Evolutionary conservation across 202 grass and related monocot genomes (phyloP), one percentile per base, ranked within the genome.

Genomic region (Zizania palustris): DNA sequence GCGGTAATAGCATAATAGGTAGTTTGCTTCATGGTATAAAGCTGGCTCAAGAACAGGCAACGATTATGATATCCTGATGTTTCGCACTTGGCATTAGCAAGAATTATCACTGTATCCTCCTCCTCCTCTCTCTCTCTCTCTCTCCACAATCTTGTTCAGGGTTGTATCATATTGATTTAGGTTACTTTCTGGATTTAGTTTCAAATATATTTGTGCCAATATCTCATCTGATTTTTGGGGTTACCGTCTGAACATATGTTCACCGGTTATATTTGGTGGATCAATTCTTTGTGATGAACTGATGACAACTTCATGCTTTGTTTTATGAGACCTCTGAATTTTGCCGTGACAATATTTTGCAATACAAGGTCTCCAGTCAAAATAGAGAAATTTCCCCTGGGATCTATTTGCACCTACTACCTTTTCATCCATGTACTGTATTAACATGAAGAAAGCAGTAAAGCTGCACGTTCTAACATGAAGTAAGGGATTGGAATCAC

Each of bases 121-220:
- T 62, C 55, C 15, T 80, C n/a, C n/a, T 41, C 5, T 19, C 10
- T 15, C 11, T n/a, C n/a, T 60, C 15, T 80, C n/a, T 41, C 5
- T 19, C 10, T 15, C 11, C 9, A 28, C 12, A 22, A 61, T 12
- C 19, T 6, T 88, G 82, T 88, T 73, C 51, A 85, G 60, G 8
- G 18, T 56, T 61, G 60, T 67, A 76, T 67, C 63, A 48, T 72
- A 77, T 55, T 85, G 36, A n/a, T 85, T 43, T 60, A 54, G 65
- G 20, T 10, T 43, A 65, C 21, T 18, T 68, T 67, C 13, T 21
- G 45, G 50, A 59, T 71, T 58, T 37, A 72, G 35, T 10, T 53
- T 60, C 0, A n/a, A 48, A 70, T 28, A 39, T 66, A 13, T 16
- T 12, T 46, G 7, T 63, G 20, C 7, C 8, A 9, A 18, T 80